Evolutionary conservation across 768 basidiomycete species (phyloP), one percentile per base, ranked within the genome.

Genomic region (Mycena metata): DNA sequence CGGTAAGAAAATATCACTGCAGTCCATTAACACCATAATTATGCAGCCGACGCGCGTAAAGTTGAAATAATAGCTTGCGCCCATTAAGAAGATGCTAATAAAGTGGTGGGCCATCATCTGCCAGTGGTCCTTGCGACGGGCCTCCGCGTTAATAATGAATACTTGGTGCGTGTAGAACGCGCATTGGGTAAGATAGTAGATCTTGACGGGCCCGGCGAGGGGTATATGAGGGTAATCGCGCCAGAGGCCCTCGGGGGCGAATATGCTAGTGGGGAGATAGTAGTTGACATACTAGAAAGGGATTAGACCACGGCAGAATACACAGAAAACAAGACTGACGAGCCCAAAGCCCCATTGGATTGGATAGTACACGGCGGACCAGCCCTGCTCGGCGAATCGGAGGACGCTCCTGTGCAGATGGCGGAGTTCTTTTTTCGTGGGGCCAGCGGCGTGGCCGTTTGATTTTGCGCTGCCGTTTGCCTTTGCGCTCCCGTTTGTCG

Each of bases 41-140:
- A 96, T 82, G 72, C 92, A 94, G 17, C 98, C 98, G 49, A 96
- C 87, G 50, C 96, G 92, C 11, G 95, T 97, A 76, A 90, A 91
- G 79, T 96, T 92, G 77, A 85, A 88, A 67, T 85, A 85, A 80
- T 98, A 99, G 78, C 94, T 96, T 45, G 83, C 75, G 39, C 84
- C 79, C 81, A 98, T 89, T 69, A 99, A 88, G 55, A 85, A 76
- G 67, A 96, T 86, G 15, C 96, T 97, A 72, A 99, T 92, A 73
- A 97, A 76, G 77, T 99, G 98, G 82, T 99, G 98, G 26, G 90
- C 83, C 88, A 98, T 93, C 97, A 98, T 98, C 80, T 98, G 97
- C 73, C 84, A 83, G 79, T 98, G 95, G 79, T 99, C 98, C 77
- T 95, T 96, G 64, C 98, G 85, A 61, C 90, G 88, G 43, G 91